Conservation (phyloP, 2,329 filamentous ascomycete species). For the Grosmannia penicillata region DNA sequence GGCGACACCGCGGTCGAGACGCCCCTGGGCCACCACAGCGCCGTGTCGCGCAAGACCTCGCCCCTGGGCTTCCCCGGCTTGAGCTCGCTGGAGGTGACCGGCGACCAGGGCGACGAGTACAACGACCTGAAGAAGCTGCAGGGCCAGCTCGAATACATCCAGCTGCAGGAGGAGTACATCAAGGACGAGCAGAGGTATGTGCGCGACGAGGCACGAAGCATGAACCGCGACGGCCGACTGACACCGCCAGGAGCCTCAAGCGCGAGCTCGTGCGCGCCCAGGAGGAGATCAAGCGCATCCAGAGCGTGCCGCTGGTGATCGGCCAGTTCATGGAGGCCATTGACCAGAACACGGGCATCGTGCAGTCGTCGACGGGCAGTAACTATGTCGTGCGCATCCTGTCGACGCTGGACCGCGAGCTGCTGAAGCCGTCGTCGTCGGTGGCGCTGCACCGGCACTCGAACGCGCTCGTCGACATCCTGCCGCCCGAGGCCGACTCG, state of each 20-base stretch:
- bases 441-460: constrained; percentile 97
- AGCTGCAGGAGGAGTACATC: constrained; percentile 99
- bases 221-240: too few relatives aligned
- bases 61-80: too few relatives aligned
- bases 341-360: constrained; percentile 97
- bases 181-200: constrained; percentile 91
- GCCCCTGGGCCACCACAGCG: constrained; percentile 50
- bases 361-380: constrained; percentile 93
- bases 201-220: neutral
- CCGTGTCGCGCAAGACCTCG: constrained; percentile 71
- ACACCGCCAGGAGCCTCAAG: constrained; percentile 63
- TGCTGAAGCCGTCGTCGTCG: constrained; percentile 93
- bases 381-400: constrained; percentile 99
- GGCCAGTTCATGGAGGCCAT: constrained; percentile 99
- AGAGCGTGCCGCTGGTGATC: constrained; percentile 94
- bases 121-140: constrained; percentile 92
- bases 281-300: constrained; percentile 98
- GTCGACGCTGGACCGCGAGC: constrained; percentile 93
- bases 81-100: too few relatives aligned
- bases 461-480: constrained; percentile 94
- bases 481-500: constrained; percentile 96
- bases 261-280: constrained; percentile 92
- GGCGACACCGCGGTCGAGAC: constrained; percentile 78
- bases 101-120: constrained; percentile 83
- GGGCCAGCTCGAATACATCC: constrained; percentile 93